Percentiles rank a stretch among this genome's conserved stretches.
Conservation (phyloP, 2,329 filamentous ascomycete species). For the Alternaria sp. region DNA sequence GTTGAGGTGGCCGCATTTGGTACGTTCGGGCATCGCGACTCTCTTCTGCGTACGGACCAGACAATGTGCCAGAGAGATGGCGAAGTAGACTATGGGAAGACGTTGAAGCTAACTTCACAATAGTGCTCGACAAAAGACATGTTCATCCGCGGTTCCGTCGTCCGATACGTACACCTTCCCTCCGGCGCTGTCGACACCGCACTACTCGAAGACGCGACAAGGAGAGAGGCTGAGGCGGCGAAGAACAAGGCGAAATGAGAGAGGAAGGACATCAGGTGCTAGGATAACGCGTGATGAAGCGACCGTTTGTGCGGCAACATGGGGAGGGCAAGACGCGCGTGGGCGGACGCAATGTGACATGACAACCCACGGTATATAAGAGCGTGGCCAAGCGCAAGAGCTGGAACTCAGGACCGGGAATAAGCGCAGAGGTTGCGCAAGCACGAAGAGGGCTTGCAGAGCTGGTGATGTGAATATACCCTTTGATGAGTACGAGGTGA, state of each 20-base stretch:
- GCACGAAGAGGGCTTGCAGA: background rate
- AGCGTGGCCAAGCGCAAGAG: background rate
- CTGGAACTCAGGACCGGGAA: background rate
- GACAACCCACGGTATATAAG: background rate
- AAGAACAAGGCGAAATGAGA: constrained; percentile 48
- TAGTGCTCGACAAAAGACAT: constrained; percentile 89
- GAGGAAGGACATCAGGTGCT: background rate
- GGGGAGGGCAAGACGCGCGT: background rate
- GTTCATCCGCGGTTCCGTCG: constrained; percentile 92
- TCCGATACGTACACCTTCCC: constrained; percentile 89
- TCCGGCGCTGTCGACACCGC: constrained; percentile 82
- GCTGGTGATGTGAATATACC: background rate
- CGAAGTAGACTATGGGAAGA: background rate
- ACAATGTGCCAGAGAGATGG: background rate
- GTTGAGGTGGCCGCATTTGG: constrained; percentile 91
- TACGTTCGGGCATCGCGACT: constrained; percentile 46
- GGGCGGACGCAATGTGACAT: background rate
- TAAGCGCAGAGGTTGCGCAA: background rate
- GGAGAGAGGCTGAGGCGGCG: constrained; percentile 45
- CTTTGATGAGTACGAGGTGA: background rate
- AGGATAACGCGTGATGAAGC: background rate
- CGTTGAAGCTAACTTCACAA: background rate
- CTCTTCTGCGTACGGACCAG: background rate
- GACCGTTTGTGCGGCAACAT: background rate
- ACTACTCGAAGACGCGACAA: constrained; percentile 82